These are phyloP conservation scores for Naganishia albida DNA, from an alignment of 1,284 basidiomycete genomes.

Conservation along the genomic window DNA sequence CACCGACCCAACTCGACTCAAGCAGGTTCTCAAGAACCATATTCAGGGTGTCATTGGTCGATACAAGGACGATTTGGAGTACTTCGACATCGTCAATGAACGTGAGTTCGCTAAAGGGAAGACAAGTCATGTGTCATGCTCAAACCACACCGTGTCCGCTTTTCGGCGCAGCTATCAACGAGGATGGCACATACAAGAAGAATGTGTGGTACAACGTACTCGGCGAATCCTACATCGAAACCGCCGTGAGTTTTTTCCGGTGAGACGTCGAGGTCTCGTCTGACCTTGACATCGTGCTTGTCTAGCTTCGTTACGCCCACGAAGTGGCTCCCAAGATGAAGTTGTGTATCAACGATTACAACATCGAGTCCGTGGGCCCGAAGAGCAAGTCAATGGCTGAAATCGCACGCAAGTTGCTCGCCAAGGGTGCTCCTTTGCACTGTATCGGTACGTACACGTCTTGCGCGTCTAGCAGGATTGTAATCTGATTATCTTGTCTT, in stretches of 20 bases:
- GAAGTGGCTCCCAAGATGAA: constrained; percentile 46
- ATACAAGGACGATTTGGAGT: constrained; percentile 41
- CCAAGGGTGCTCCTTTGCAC: constrained; percentile 38
- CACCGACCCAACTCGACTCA: constrained; percentile 41
- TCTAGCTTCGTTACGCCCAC: constrained; percentile 40
- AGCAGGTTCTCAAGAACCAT: constrained; percentile 39
- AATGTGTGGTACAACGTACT: constrained; percentile 44
- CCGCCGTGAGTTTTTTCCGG: constrained; percentile 36
- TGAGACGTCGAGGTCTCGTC: too few species aligned
- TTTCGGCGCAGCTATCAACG: constrained; percentile 37
- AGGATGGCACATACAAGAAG: constrained; percentile 41
- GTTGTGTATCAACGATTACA: constrained; percentile 47
- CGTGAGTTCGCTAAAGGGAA: constrained; percentile 37
- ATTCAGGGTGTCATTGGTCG: constrained; percentile 43
- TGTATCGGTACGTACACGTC: constrained; percentile 36
- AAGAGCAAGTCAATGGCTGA: constrained; percentile 39
- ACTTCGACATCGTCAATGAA: constrained; percentile 47
- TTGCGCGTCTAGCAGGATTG: too few species aligned
- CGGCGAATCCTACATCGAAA: constrained; percentile 41
- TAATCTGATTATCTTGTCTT: background rate
- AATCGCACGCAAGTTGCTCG: constrained; percentile 38
- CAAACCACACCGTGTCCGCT: background rate
- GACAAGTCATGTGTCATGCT: background rate
- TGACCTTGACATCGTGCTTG: background rate
- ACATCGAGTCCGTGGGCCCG: constrained; percentile 44